Base-by-base conservation (phyloP, 495 filamentous ascomycete species). In the Trichoderma virens region DNA sequence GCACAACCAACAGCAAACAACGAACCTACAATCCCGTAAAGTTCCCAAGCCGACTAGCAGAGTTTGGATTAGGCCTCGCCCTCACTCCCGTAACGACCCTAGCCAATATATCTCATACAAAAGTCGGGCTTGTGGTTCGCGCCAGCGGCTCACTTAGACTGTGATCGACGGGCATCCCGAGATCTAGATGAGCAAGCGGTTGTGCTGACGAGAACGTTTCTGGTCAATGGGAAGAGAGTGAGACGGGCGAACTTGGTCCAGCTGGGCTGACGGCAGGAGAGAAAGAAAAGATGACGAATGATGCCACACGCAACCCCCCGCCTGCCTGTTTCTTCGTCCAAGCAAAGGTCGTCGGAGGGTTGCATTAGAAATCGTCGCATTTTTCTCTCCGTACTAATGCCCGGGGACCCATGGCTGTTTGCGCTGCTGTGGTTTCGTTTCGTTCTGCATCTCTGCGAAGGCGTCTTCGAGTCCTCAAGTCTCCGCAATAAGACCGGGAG, bases 81-180 rank as follows among this genome's bases (percentile, higher is more conserved):
- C 18, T 16, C 38, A 41, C 45, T 51, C 20, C n/a, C 45, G 45
- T 51, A n/a, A 25, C n/a, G 20, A n/a, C 45, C 38, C 45, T 51
- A 25, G 23, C 16, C 20, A 51, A 51, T 16, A 51, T 41, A 11
- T 41, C 3, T 25, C 45, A n/a, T n/a, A n/a, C n/a, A 7, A 16
- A n/a, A 51, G 45, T 25, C 23, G 45, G 18, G 38, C 38, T 41
- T 41, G 18, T 41, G 38, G 38, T 47, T 47, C 43, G 43, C 43
- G 51, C 51, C 51, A 28, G 51, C 51, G 27, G 51, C 27, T 28
- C 51, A 23, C 23, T 5, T 13, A 8, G 23, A 18, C 23, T n/a
- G 23, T 30, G 51, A 56, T 56, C 51, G 51, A 56, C 51, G 51
- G 23, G 51, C 51, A 56, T 56, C 27, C 51, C 51, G 51, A 56